Conservation (phyloP, 2,329 filamentous ascomycete species). For the Xylariaceae sp. region DNA sequence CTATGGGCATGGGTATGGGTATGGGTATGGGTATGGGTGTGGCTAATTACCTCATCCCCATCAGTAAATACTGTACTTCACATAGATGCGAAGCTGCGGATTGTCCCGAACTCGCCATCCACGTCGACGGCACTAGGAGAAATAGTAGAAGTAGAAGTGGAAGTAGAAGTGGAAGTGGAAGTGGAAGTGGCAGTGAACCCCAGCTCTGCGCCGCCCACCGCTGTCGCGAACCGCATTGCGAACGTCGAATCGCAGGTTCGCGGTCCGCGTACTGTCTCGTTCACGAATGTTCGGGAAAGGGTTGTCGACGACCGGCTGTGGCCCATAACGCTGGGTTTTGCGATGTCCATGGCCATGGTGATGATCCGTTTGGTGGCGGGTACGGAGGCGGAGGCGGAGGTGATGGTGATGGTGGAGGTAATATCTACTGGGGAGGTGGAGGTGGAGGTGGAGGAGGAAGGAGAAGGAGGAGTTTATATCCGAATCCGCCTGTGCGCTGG, state of each 20-base stretch:
- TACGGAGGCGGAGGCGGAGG: no score
- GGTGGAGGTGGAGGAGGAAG: no score
- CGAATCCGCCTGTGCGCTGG: not conserved
- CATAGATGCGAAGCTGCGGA: no score
- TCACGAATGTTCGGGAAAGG: constrained; percentile 5
- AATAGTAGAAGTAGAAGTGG: no score
- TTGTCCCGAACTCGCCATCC: no score
- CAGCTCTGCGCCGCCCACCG: constrained; percentile 15
- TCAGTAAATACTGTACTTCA: not conserved
- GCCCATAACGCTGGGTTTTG: not conserved
- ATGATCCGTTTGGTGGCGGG: not conserved
- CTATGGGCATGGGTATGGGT: no score
- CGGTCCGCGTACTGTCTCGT: constrained; percentile 1
- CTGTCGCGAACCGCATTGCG: constrained; percentile 5
- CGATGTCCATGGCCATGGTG: not conserved
- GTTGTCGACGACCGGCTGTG: not conserved
- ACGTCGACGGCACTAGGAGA: not conserved
- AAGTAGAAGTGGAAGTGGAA: no score
- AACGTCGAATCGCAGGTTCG: not conserved
- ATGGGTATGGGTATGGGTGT: no score
- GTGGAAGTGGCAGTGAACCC: no score
- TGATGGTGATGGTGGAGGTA: no score
- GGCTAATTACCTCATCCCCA: not conserved
- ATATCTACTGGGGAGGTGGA: no score
- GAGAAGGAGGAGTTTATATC: not conserved